Evolutionary conservation across 2,329 filamentous ascomycete genomes (phyloP), one percentile per base, ranked within the genome.

Genomic region (Fusarium sp.): DNA sequence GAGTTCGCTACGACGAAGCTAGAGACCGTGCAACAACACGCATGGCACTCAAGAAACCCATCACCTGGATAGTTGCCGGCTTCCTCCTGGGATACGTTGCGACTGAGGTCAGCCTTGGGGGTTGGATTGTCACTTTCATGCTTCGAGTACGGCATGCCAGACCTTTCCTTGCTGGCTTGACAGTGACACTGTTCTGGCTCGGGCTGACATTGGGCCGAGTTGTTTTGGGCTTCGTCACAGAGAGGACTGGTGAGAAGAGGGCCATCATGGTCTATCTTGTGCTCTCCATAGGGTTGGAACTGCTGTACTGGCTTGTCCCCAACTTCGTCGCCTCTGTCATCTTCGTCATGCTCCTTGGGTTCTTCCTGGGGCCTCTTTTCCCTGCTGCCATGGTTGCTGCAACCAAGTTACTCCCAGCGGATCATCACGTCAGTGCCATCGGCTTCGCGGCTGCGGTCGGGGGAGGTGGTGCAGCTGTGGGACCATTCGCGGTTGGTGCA

Each of bases 51-150:
- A 77, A 78, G 11, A 78, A 85, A 55, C 86, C 84, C 61, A 85
- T 93, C 7, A 92, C 92, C 7, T 95, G 93, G 92, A 84, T 94
- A n/a, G 85, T 90, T 47, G 87, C 93, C 6, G 68, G 92, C 4
- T 97, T 97, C 79, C 83, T 97, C 20, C 86, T 97, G 9, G 89
- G 90, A 14, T 97, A 97, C 77, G 91, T 95, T 2, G 94, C 94
- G 8, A 87, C 89, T 11, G 94, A 97, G 81, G 92, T 94, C 67
- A 90, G 89, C 2, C 84, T 95, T 6, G 91, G 92, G 15, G 83
- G 93, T 22, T 96, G 93, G 93, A 91, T 97, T 70, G 91, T 94
- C 54, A 91, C 91, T 2, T 97, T 97, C 79, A 97, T 97, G 93
- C 90, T 95, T n/a, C 85, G 88, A 26, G 91, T 95, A 30, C 89